Base-by-base conservation (phyloP, 2,329 filamentous ascomycete species). In the Beauveria pseudobassiana region DNA sequence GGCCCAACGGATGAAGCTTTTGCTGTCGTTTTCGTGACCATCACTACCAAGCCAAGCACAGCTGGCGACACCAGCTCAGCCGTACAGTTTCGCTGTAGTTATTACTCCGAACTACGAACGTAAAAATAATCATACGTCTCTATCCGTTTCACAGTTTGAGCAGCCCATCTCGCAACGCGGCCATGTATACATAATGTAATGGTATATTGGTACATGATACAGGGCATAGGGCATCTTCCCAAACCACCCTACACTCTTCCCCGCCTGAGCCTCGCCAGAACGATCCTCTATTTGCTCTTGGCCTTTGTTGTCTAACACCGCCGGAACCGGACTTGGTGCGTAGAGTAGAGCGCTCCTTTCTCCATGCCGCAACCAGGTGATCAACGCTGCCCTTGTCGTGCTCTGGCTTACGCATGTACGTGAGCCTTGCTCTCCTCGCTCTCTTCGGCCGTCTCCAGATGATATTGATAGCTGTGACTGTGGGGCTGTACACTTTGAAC, bases 401-500 rank as follows among this genome's bases (percentile, higher is more conserved):
- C 77, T 87, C 89, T 63, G 90, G 86, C 80, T 93, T 81, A 72
- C 93, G 85, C 89, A 99, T 89, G 76, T 93, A 98, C 70, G 90
- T 96, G 74, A 99, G 80, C 67, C 91, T 83, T 28, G 93, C 93
- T 70, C 95, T 85, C 73, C 93, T 87, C 66, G 91, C 91, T 74
- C 91, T 85, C 87, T 92, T 95, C 71, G 85, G 82, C 65, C 86
- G 83, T 69, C 93, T 82, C 84, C 96, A 91, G 75, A 98, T 90
- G 69, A 99, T 88, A 77, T 99, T 93, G 70, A 99, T 91, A 65
- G 90, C 91, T 72, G 89, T 86, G 38, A 98, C 88, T 71, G 90
- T 89, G 64, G 93, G 93, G 71, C 86, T 90, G 80, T 95, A 98
- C 63, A 98, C 82, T 81, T 99, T 99, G 77, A 90, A 92, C 87